Conservation (phyloP, 768 basidiomycete genomes). For the Leccinum boreale region DNA sequence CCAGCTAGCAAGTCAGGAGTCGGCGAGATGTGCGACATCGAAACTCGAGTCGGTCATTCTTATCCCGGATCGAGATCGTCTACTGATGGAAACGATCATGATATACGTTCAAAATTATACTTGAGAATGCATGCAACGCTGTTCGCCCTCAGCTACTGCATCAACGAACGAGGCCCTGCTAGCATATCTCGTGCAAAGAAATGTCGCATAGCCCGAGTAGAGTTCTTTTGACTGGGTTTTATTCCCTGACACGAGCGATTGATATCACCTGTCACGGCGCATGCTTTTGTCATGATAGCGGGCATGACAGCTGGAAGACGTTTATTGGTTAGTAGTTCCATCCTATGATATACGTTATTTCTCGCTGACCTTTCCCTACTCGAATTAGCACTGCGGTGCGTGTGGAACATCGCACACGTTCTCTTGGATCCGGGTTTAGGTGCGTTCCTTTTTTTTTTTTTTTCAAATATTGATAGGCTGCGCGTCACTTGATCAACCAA, state of each 20-base stretch:
- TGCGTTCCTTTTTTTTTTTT: too few relatives aligned
- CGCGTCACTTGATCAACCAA: background rate
- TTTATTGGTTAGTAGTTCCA: background rate
- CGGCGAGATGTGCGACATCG: background rate
- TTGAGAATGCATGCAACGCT: background rate
- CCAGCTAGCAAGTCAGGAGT: background rate
- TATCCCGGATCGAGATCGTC: background rate
- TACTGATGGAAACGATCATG: background rate
- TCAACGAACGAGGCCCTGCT: background rate
- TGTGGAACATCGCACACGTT: background rate
- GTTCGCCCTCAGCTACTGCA: background rate
- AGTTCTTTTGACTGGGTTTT: background rate
- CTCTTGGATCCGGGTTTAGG: background rate
- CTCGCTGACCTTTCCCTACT: background rate
- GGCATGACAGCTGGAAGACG: background rate
- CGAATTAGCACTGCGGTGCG: background rate
- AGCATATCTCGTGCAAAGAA: background rate
- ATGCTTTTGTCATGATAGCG: background rate
- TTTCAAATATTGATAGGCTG: background rate
- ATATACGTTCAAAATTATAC: background rate
- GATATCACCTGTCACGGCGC: background rate
- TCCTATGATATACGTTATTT: background rate
- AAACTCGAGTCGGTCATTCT: background rate
- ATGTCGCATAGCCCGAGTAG: background rate
- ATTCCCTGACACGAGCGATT: background rate